Base-by-base conservation (phyloP, 192 early-diverging fungal genomes). In the Entomortierella lignicola region DNA sequence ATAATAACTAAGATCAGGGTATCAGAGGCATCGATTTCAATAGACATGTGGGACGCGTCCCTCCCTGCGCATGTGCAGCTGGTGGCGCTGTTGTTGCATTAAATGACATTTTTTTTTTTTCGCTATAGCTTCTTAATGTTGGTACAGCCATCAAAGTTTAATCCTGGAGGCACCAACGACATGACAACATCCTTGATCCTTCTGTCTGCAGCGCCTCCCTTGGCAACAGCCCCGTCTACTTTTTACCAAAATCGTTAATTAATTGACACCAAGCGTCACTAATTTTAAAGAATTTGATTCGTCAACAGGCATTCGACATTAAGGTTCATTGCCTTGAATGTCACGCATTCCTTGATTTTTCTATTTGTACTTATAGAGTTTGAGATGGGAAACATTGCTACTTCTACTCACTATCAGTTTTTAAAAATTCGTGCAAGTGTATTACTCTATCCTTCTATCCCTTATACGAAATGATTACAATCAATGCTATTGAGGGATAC, bases 241-340 rank as follows among this genome's bases (percentile, higher is more conserved):
- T 21, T 32, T n/a, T n/a, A n/a, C n/a, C n/a, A n/a, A n/a, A n/a
- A n/a, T n/a, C n/a, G n/a, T n/a, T n/a, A n/a, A n/a, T n/a, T n/a
- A n/a, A n/a, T n/a, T 30, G 21, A 41, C 41, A 25, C 48, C 12
- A 63, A 63, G 29, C 61, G 61, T 53, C 61, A 63, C 48, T 18
- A 63, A 17, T 18, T 63, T 63, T 37, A 20, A 31, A 26, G 61
- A 29, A 37, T 63, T 21, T 63, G 48, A 63, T 63, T 63, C 32
- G 61, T 37, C 61, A 32, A 39, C 61, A 39, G 37, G 21, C 8
- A 8, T 20, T 1, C 32, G 17, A 5, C 10, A 13, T 27, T 34
- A 57, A 57, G 30, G 55, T 57, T 57, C 30, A 47, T 47, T 20
- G 4, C 15, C 2, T 20, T 47, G 17, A 20, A 47, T 20, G 12